phyloP scores from a whole-genome alignment of 1,139 yeast species.

The Pichia norvegensis region DNA sequence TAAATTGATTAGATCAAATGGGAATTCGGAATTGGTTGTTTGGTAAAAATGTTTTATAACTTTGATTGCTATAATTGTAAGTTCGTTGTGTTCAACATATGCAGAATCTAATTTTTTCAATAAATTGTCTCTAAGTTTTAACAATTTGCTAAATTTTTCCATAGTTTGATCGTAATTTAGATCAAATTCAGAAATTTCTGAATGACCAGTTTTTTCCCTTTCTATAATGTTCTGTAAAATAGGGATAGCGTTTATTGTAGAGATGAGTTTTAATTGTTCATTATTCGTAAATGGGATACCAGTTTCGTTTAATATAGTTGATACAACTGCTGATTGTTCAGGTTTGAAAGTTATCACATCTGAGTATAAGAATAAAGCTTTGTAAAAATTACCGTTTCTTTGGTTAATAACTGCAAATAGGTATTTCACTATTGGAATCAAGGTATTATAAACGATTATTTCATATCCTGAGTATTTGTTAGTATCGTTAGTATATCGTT shows the following conservation, averaged over 20 bases:
- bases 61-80: not conserved
- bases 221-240: constrained; percentile 16
- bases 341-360: constrained; percentile 16
- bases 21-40: not conserved
- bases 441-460: constrained; percentile 27
- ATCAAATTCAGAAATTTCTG: constrained; percentile 19
- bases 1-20: not conserved
- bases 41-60: not conserved
- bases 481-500: constrained; percentile 28
- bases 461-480: constrained; percentile 31
- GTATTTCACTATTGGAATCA: constrained; percentile 34
- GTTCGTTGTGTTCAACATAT: not conserved
- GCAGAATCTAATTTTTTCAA: not conserved
- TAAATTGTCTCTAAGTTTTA: constrained; percentile 16
- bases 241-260: constrained; percentile 20
- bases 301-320: constrained; percentile 5
- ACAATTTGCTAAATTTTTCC: constrained; percentile 14
- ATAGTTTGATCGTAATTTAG: constrained; percentile 15
- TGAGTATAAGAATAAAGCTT: constrained; percentile 34
- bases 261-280: constrained; percentile 19
- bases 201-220: constrained; percentile 1
- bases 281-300: constrained; percentile 19
- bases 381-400: constrained; percentile 30
- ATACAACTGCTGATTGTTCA: not conserved
- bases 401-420: constrained; percentile 36